Evolutionary conservation across 371 early-diverging fungal genomes (phyloP), one percentile per base, ranked within the genome.

Genomic region (Mortierella sp.): DNA sequence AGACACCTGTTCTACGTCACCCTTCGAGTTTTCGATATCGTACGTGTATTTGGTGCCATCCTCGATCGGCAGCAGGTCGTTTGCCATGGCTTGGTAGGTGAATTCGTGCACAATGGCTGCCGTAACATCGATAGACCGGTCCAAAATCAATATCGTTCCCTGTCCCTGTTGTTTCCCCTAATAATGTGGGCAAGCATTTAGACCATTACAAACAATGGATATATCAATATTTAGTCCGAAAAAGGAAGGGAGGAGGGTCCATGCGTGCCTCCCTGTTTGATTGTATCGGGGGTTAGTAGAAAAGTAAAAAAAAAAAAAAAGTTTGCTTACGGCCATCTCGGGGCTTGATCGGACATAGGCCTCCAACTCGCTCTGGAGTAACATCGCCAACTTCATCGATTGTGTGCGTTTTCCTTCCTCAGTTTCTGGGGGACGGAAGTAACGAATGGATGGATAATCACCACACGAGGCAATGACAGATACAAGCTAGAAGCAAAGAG

Each of bases 101-200:
- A 98, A 95, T 72, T 96, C 95, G 82, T 98, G 98, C 29, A 98
- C 75, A 21, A 98, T 82, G 1, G 99, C 97, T 7, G 96, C 86
- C 58, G 87, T 81, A 44, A 91, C 84, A 82, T 99, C 99, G 53
- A 96, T 85, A 3, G 94, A 90, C 62, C 99, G 92, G 83, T 99
- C 99, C 26, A 96, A 77, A 62, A 99, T 87, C 26, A 98, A 82
- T 29, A 98, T 68, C 26, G 91, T 89, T 52, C 91, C 87, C n/a
- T 91, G 89, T 50, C 87, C 87, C 69, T 88, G 88, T 53, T 87
- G 85, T 45, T 86, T 83, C n/a, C 87, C 86, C 71, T 86, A 30
- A 44, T 19, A n/a, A n/a, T n/a, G 37, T 37, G 37, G 37, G 9
- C 37, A 37, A 37, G 9, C 3, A 9, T 37, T 3, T 37, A 37